These are phyloP conservation scores for Xerocomus amazonicus DNA, from an alignment of 1,284 basidiomycete species.

Conservation along the genomic window DNA sequence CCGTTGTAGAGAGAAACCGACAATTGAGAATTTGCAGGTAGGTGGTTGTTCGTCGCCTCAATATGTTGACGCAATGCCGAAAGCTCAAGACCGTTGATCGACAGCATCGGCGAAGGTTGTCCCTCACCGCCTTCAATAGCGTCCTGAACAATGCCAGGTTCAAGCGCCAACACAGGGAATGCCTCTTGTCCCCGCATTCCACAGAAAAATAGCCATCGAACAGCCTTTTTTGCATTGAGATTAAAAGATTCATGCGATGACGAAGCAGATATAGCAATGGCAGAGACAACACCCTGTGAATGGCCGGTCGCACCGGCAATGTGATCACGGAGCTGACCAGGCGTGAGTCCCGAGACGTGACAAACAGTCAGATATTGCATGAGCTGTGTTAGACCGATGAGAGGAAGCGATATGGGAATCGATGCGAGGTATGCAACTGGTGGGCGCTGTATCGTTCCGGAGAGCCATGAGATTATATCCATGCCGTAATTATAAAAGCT, in stretches of 20 bases:
- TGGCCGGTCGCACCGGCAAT: conserved; percentile 92
- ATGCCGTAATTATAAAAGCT: conserved; percentile 81
- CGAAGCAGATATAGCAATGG: conserved; percentile 84
- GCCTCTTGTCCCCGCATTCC: conserved; percentile 91
- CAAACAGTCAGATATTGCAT: conserved; percentile 86
- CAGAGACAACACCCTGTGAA: conserved; percentile 94
- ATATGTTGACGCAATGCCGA: conserved; percentile 83
- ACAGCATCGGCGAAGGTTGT: conserved; percentile 89
- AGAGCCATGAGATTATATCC: conserved; percentile 83
- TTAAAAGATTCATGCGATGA: conserved; percentile 71
- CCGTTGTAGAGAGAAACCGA: conserved; percentile 91
- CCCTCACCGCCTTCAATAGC: conserved; percentile 92
- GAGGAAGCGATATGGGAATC: conserved; percentile 90
- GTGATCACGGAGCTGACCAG: conserved; percentile 74
- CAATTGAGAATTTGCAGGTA: conserved; percentile 76
- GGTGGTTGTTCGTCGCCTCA: conserved; percentile 83
- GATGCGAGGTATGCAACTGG: conserved; percentile 88
- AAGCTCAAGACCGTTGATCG: conserved; percentile 79
- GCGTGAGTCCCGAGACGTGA: conserved; percentile 70
- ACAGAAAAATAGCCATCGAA: conserved; percentile 91
- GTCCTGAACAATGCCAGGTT: conserved; percentile 85
- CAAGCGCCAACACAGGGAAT: conserved; percentile 91
- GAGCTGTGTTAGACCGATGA: conserved; percentile 96
- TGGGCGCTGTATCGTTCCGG: conserved; percentile 66
- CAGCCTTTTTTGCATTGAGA: conserved; percentile 76